Evolutionary conservation across 345 rosid genomes (phyloP).

Genomic region (Gossypium anomalum): DNA sequence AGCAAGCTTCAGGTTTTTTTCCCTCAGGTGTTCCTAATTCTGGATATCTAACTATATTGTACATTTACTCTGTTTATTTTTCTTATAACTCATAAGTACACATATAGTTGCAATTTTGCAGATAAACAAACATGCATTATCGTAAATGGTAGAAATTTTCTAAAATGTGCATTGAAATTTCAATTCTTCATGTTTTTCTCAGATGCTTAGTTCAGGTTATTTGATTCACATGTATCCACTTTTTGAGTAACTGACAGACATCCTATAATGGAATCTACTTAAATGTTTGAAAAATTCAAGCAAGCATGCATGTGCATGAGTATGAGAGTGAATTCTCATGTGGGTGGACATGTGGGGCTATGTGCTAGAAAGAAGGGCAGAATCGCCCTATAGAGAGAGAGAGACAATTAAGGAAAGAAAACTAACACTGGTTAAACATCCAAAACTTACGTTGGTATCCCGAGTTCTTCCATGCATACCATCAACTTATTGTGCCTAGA

Average conservation of each 20-base stretch:
- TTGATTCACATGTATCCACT: background rate
- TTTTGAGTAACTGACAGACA: background rate
- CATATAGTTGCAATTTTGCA: background rate
- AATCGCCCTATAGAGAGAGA: background rate
- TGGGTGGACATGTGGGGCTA: background rate
- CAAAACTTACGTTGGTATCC: slow-evolving; percentile 55
- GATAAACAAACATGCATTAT: background rate
- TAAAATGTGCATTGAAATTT: background rate
- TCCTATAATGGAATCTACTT: background rate
- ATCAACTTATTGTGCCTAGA: slow-evolving; percentile 74
- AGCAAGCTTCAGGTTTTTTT: background rate
- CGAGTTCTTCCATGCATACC: slow-evolving; percentile 65
- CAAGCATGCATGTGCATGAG: background rate
- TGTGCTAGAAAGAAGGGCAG: background rate
- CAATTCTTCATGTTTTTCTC: background rate
- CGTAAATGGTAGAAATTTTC: background rate
- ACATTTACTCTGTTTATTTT: background rate
- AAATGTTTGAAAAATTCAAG: background rate
- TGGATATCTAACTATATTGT: background rate
- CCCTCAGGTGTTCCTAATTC: background rate
- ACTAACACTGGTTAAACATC: slow-evolving; percentile 4
- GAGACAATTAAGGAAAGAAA: background rate
- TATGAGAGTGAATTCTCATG: background rate
- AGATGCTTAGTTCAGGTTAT: background rate
- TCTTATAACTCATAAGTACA: background rate